Conservation (phyloP, 2,329 filamentous ascomycete genomes). For the Piedraia hortae region DNA sequence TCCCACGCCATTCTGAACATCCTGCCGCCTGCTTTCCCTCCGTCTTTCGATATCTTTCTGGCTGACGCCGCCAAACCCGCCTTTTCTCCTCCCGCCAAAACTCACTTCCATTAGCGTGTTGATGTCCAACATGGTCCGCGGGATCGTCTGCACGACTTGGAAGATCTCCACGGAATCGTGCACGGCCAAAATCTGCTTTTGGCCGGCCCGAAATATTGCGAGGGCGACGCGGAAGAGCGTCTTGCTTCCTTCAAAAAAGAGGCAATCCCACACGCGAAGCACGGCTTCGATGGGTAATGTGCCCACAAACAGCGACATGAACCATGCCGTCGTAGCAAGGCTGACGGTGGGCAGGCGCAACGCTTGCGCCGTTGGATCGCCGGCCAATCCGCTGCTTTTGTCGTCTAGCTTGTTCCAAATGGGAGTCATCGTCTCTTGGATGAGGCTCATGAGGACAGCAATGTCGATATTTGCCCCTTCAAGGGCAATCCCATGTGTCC, state of each 20-base stretch:
- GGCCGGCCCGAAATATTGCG: constrained; percentile 71
- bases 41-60: constrained; percentile 58
- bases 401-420: constrained; percentile 79
- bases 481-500: constrained; percentile 70
- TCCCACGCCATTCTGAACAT: constrained; percentile 7
- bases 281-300: constrained; percentile 79
- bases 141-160: constrained; percentile 70
- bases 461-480: constrained; percentile 86
- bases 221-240: constrained; percentile 80
- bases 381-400: constrained; percentile 29
- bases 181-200: constrained; percentile 51
- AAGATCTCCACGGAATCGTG: constrained; percentile 86
- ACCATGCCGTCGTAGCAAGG: constrained; percentile 82
- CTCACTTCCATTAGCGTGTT: constrained; percentile 61
- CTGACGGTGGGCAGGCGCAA: constrained; percentile 60
- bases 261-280: constrained; percentile 77
- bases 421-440: constrained; percentile 54
- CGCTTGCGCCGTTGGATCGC: constrained; percentile 16
- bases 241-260: constrained; percentile 87
- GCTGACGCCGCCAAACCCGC: constrained; percentile 55
- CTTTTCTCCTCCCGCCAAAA: constrained; percentile 26
- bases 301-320: constrained; percentile 91
- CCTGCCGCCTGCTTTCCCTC: constrained; percentile 30
- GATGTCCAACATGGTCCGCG: constrained; percentile 53
- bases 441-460: constrained; percentile 66